Percentiles rank a stretch among this genome's conserved stretches.
Conservation (phyloP, 2,329 filamentous ascomycete species). For the Hypocrella siamensis region DNA sequence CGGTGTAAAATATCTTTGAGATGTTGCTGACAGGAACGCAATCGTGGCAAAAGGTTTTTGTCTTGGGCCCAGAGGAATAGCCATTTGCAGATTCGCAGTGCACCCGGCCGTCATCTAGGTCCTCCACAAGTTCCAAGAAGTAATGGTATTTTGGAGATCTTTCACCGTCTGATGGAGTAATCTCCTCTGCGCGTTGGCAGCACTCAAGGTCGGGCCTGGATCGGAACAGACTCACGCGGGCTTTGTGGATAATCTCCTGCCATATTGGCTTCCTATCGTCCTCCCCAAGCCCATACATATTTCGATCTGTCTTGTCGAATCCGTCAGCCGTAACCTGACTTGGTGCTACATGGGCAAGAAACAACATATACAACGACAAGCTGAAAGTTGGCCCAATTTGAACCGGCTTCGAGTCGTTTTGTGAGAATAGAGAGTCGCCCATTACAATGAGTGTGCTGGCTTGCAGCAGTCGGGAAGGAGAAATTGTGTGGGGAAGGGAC, state of each 20-base stretch:
- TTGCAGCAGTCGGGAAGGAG: slow-evolving; percentile 78
- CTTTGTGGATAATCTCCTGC: slow-evolving; percentile 96
- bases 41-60: slow-evolving; percentile 25
- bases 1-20: slow-evolving; percentile 85
- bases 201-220: too few species aligned
- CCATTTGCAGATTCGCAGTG: slow-evolving; percentile 27
- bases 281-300: slow-evolving; percentile 13
- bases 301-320: too few species aligned
- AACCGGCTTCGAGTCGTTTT: slow-evolving; percentile 46
- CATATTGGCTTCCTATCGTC: slow-evolving; percentile 55
- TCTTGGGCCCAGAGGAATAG: not conserved
- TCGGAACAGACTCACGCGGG: slow-evolving; percentile 63
- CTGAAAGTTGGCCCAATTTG: slow-evolving; percentile 82
- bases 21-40: slow-evolving; percentile 42
- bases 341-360: slow-evolving; percentile 70
- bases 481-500: slow-evolving; percentile 65
- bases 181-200: too few species aligned
- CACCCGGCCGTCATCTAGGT: slow-evolving; percentile 45
- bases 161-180: too few species aligned
- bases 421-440: slow-evolving; percentile 69
- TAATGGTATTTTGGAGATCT: too few species aligned
- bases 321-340: too few species aligned
- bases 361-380: slow-evolving; percentile 89
- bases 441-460: slow-evolving; percentile 82
- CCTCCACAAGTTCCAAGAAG: slow-evolving; percentile 68